phyloP scores from a whole-genome alignment of 108 stramenopile species.

The Nitzschia palea region DNA sequence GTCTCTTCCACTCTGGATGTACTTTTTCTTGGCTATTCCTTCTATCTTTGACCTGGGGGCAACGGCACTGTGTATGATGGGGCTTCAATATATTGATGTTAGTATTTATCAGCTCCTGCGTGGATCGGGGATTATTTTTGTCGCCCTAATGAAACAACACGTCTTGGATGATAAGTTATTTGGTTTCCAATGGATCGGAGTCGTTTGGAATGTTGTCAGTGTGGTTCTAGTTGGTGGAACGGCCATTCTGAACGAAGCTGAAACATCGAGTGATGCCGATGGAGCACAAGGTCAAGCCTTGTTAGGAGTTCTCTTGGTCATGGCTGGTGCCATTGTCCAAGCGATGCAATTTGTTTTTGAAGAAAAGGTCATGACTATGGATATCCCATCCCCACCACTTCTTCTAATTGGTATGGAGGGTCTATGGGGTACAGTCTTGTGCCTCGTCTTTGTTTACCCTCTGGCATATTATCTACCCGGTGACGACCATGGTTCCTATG shows the following conservation, averaged over 20 bases:
- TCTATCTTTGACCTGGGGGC: constrained; percentile 84
- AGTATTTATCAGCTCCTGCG: constrained; percentile 87
- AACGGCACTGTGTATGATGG: constrained; percentile 92
- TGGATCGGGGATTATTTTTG: constrained; percentile 90
- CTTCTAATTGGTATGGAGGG: constrained; percentile 92
- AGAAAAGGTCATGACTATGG: constrained; percentile 91
- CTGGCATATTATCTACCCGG: constrained; percentile 81
- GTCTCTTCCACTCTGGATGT: constrained; percentile 73
- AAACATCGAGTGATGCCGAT: constrained; percentile 1
- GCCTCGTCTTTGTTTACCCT: constrained; percentile 78
- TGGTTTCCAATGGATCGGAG: constrained; percentile 86
- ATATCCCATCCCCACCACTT: constrained; percentile 75
- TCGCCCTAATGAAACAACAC: constrained; percentile 89
- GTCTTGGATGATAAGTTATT: constrained; percentile 69
- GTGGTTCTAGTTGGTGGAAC: constrained; percentile 84
- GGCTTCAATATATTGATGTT: constrained; percentile 81
- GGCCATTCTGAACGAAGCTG: constrained; percentile 54
- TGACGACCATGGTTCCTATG: constrained; percentile 87
- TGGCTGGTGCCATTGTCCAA: constrained; percentile 90
- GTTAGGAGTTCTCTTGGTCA: constrained; percentile 73
- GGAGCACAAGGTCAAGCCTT: constrained; percentile 46
- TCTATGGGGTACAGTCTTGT: constrained; percentile 87
- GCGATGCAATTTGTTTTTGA: constrained; percentile 90
- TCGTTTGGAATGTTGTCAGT: constrained; percentile 80
- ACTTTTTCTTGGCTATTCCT: constrained; percentile 82